Conservation (phyloP, 2,329 filamentous ascomycete genomes). For the Colletotrichum sp. region DNA sequence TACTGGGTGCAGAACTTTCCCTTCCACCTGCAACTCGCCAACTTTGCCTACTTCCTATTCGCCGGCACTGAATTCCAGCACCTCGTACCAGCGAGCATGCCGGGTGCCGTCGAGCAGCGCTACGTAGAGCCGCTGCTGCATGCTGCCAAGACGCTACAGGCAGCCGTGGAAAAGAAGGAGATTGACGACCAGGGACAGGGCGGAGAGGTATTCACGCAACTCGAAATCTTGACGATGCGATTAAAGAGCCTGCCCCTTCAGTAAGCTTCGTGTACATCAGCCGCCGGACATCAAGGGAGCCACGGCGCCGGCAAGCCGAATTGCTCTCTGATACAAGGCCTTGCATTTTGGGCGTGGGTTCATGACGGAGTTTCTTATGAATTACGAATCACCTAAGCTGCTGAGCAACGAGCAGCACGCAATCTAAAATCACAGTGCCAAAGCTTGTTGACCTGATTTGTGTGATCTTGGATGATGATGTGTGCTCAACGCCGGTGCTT, state of each 20-base stretch:
- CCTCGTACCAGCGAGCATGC: conserved; percentile 61
- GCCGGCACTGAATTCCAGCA: conserved; percentile 48
- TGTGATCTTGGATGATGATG: neutral
- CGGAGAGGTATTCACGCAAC: conserved; percentile 38
- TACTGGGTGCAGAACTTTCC: conserved; percentile 54
- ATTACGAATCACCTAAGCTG: conserved; percentile 15
- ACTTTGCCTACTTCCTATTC: conserved; percentile 63
- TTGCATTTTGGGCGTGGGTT: conserved; percentile 8
- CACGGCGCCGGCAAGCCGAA: conserved; percentile 14
- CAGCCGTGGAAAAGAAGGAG: conserved; percentile 35
- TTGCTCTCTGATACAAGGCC: neutral
- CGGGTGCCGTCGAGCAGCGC: conserved; percentile 60
- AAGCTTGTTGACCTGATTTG: neutral
- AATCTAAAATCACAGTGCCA: neutral
- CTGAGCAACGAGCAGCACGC: conserved; percentile 14
- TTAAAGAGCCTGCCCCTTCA: conserved; percentile 46
- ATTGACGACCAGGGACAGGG: conserved; percentile 27
- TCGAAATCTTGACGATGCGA: conserved; percentile 46
- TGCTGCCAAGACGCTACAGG: conserved; percentile 42
- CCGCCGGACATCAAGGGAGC: neutral
- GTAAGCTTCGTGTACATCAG: conserved; percentile 25
- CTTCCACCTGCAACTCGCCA: conserved; percentile 64
- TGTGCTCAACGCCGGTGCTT: neutral
- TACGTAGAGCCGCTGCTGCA: conserved; percentile 60
- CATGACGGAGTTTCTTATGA: conserved; percentile 17